Conservation (phyloP, 805 yeast species). For the Pichia nanzhaoensis region DNA sequence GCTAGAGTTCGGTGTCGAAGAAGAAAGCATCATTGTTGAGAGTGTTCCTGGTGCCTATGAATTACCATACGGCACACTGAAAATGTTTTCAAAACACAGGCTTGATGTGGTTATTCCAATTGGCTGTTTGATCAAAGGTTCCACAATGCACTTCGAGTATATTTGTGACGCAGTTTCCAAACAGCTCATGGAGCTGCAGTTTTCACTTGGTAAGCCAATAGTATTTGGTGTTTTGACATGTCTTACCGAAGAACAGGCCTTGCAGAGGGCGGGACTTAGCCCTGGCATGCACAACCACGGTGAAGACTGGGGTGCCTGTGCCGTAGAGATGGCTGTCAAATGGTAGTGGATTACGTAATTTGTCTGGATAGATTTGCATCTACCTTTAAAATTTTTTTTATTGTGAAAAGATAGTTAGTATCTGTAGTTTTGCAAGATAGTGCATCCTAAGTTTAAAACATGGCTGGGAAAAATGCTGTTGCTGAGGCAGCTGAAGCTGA, state of each 20-base stretch:
- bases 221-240: constrained; percentile 93
- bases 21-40: constrained; percentile 71
- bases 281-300: constrained; percentile 91
- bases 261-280: constrained; percentile 79
- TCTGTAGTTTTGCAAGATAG: too few species aligned
- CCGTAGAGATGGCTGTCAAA: constrained; percentile 83
- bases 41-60: constrained; percentile 95
- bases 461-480: too few species aligned
- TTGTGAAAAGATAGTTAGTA: too few species aligned
- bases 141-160: constrained; percentile 97
- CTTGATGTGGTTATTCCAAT: constrained; percentile 88
- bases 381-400: too few species aligned
- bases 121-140: constrained; percentile 92
- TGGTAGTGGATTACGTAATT: constrained; percentile 16
- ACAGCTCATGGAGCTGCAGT: constrained; percentile 78
- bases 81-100: constrained; percentile 40
- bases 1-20: constrained; percentile 58
- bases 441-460: too few species aligned
- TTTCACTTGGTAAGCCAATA: constrained; percentile 64
- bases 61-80: constrained; percentile 74
- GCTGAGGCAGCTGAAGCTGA: background rate
- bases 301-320: constrained; percentile 98
- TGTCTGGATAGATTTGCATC: too few species aligned
- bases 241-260: constrained; percentile 89
- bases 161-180: constrained; percentile 86